phyloP scores from a whole-genome alignment of 169 alveolate species.

The Eimeria maxima region DNA sequence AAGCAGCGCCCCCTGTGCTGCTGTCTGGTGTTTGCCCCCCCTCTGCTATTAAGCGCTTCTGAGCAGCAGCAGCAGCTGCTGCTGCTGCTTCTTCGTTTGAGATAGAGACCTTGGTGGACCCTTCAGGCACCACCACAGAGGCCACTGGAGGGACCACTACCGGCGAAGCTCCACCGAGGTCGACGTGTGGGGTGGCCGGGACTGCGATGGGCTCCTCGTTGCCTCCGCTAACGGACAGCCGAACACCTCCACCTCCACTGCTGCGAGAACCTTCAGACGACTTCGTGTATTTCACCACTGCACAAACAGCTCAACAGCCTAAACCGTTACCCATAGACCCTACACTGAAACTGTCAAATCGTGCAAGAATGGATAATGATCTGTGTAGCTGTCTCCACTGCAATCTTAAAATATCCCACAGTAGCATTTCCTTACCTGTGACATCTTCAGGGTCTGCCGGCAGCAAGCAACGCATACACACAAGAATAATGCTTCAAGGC shows the following conservation, averaged over 20 bases:
- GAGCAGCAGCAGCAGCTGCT: background rate
- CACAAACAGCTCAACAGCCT: background rate
- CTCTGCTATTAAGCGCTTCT: too few species aligned
- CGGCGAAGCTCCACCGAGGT: background rate
- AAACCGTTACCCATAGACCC: too few species aligned
- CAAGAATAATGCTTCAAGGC: background rate
- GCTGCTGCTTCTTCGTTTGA: background rate
- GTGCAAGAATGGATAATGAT: too few species aligned
- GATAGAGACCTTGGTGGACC: background rate
- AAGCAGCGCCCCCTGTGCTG: background rate
- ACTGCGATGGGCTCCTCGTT: background rate
- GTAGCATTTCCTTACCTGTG: background rate
- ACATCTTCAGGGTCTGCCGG: background rate
- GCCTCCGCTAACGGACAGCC: background rate
- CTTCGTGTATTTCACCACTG: constrained; percentile 1
- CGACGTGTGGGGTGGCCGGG: background rate
- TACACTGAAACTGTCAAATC: too few species aligned
- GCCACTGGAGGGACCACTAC: background rate
- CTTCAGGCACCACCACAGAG: background rate
- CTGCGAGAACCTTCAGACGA: background rate
- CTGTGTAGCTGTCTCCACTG: too few species aligned
- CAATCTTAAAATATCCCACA: background rate
- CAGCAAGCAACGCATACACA: background rate
- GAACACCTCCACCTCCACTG: background rate
- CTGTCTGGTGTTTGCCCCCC: background rate